These are phyloP conservation scores for Rhytidiadelphus loreus DNA, from an alignment of 225 moss, liverwort and hornwort species.

Conservation along the genomic window DNA sequence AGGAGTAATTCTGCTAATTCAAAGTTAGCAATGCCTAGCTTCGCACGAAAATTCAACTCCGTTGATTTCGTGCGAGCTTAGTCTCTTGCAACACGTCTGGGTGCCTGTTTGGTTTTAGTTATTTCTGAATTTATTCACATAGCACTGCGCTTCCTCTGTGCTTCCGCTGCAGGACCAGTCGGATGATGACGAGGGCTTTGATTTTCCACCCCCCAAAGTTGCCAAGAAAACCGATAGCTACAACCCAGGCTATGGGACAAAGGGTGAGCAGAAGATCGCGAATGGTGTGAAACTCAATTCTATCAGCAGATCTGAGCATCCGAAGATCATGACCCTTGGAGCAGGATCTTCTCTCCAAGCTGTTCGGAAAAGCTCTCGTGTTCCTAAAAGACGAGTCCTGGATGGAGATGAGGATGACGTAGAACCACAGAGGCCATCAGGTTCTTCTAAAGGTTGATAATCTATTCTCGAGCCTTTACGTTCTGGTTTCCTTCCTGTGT, in stretches of 20 bases:
- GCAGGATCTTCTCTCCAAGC: conserved; percentile 38
- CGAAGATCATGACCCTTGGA: neutral
- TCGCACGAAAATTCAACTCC: neutral
- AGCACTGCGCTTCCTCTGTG: neutral
- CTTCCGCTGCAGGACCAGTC: conserved; percentile 61
- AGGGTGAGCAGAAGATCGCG: conserved; percentile 9
- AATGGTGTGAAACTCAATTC: conserved; percentile 14
- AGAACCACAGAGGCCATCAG: conserved; percentile 13
- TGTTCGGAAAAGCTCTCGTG: conserved; percentile 90
- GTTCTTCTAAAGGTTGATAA: conserved; percentile 15
- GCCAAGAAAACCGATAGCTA: conserved; percentile 8
- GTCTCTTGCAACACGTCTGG: neutral
- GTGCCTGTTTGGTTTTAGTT: neutral
- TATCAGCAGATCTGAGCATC: conserved; percentile 16
- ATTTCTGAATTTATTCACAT: neutral
- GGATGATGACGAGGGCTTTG: conserved; percentile 77
- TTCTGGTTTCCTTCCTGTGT: neutral
- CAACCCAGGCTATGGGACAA: neutral
- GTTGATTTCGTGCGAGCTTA: neutral
- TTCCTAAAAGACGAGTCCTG: conserved; percentile 80
- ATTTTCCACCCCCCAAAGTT: conserved; percentile 28
- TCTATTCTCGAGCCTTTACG: neutral
- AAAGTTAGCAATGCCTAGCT: neutral
- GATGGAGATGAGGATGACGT: conserved; percentile 52
- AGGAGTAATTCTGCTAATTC: neutral